phyloP scores from a whole-genome alignment of 257 asterid genomes.

The Salvia rosmarinus region DNA sequence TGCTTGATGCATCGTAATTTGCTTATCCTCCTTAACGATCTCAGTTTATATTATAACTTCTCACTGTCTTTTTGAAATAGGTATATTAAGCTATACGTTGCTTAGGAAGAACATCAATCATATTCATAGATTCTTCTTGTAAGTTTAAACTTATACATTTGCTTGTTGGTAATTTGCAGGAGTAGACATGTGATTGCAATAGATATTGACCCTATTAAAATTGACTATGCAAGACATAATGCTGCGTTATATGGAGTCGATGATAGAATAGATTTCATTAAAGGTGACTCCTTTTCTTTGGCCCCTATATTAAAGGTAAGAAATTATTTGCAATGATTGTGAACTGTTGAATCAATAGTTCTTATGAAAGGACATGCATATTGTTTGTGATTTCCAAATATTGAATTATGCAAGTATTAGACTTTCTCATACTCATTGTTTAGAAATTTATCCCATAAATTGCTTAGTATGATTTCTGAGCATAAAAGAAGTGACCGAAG shows the following conservation, averaged over 20 bases:
- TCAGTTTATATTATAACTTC: neutral
- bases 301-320: constrained; percentile 75
- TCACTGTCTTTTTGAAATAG: neutral
- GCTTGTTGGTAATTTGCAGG: constrained; percentile 52
- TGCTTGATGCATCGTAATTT: neutral
- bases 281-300: constrained; percentile 73
- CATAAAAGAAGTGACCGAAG: too few relatives aligned
- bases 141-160: constrained; percentile 2
- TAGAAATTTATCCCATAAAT: too few relatives aligned
- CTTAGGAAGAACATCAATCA: constrained; percentile 13
- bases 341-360: neutral
- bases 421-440: too few relatives aligned
- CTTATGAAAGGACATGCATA: neutral
- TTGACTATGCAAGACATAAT: constrained; percentile 77
- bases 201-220: constrained; percentile 82
- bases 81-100: neutral
- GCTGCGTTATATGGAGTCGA: constrained; percentile 84
- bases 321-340: constrained; percentile 4
- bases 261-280: constrained; percentile 75
- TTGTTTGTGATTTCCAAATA: neutral
- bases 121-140: constrained; percentile 2
- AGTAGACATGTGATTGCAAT: constrained; percentile 83
- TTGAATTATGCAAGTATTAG: neutral
- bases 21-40: neutral
- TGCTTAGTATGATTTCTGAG: too few relatives aligned